Percentiles rank a stretch among this genome's conserved stretches.
phyloP scores from a whole-genome alignment of 1,284 basidiomycete species.

The Tilletia walkeri region DNA sequence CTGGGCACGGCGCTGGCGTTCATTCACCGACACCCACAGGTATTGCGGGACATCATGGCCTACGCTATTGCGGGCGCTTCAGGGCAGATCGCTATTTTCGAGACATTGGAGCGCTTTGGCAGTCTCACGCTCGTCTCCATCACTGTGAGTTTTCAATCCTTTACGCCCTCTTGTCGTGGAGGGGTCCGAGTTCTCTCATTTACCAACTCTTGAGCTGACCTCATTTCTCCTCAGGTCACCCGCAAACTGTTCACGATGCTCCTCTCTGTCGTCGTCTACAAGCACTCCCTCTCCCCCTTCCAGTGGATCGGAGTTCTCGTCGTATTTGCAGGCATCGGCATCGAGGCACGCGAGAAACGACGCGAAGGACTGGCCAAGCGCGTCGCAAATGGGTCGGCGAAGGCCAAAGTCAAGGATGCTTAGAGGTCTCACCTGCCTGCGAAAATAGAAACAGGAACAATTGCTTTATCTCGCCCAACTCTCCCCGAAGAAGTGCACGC shows the following conservation, averaged over 20 bases:
- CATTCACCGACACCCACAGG: constrained; percentile 73
- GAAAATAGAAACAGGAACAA: not conserved
- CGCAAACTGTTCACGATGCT: constrained; percentile 98
- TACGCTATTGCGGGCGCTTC: constrained; percentile 88
- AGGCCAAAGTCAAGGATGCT: constrained; percentile 72
- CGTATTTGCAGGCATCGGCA: constrained; percentile 88
- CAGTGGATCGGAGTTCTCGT: constrained; percentile 89
- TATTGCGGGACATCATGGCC: constrained; percentile 74
- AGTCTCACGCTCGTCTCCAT: constrained; percentile 68
- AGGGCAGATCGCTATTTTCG: constrained; percentile 96
- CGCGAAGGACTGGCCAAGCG: constrained; percentile 67
- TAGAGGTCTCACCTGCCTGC: constrained; percentile 51
- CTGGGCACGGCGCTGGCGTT: constrained; percentile 72
- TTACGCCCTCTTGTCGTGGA: not conserved
- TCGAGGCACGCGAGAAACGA: constrained; percentile 71
- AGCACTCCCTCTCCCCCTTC: constrained; percentile 75
- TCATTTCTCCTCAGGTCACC: constrained; percentile 63
- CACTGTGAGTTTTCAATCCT: constrained; percentile 36
- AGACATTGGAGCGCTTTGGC: constrained; percentile 93
- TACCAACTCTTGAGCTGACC: constrained; percentile 77
- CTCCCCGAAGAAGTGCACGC: no score
- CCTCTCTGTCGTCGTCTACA: constrained; percentile 86
- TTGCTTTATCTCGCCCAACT: not conserved
- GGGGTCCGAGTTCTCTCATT: not conserved
- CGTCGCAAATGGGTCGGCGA: constrained; percentile 75